Evolutionary conservation across 2,329 filamentous ascomycete genomes (phyloP), one percentile per base, ranked within the genome.

Genomic region (Penicillium polonicum): DNA sequence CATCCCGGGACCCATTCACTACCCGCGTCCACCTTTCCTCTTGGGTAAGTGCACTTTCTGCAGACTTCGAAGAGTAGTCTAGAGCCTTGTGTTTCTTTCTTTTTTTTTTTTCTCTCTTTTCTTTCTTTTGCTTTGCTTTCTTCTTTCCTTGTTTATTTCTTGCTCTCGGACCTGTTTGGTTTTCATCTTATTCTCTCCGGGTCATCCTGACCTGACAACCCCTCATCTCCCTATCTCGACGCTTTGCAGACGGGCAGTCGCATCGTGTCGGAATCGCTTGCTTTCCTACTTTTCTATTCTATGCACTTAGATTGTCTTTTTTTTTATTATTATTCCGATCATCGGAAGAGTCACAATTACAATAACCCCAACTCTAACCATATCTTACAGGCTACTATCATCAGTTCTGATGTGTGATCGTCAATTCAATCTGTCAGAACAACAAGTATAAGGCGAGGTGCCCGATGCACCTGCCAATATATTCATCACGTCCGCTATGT

Each of bases 401-500:
- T 31, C 39, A 17, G 23, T 52, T 50, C 48, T 59, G 53, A 50
- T 59, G 46, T 42, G 57, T 41, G 39, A 52, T 52, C 23, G 17
- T 21, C 36, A 29, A 29, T 31, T 23, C 15, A 36, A 52, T 19
- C 23, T 33, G 21, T 23, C 39, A 43, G n/a, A 51, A 23, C 17
- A 33, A 17, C 27, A 49, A 55, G 27, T 46, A 42, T 50, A 55
- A 50, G 21, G 42, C 36, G 21, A 42, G 53, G 53, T 56, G 46
- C 46, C 46, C 29, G 46, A 59, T 59, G 57, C 46, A 56, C 39
- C 52, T 52, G 50, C 23, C 36, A 45, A 29, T 50, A 38, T 33
- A 64, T 68, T 64, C 63, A 74, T 75, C 70, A 74, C 62, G 65
- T 65, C 65, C 64, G 74, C 76, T 57, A 67, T 68, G 62, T 77